Base-by-base conservation (phyloP, 2,329 filamentous ascomycete genomes). In the Thielaviopsis ethacetica region DNA sequence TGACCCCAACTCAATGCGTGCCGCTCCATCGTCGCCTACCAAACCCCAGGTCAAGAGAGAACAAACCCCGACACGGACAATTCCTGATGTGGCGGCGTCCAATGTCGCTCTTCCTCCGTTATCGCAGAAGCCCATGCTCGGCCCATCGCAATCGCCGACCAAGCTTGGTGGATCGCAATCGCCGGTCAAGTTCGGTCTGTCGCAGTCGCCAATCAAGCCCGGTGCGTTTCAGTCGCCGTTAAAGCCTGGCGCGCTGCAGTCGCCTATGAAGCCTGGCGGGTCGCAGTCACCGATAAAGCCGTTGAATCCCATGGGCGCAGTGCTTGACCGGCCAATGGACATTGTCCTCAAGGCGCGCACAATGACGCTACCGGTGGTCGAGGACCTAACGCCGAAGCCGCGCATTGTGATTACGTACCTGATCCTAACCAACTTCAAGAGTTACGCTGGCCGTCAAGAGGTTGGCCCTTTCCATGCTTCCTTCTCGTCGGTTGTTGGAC, bases 401-500 rank as follows among this genome's bases (percentile, higher is more conserved):
- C 86, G 93, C 57, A 91, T 93, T 63, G 91, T 97, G 58, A 91
- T 98, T 64, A 93, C 88, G 19, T 89, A 95, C 68, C 76, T 98
- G 54, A 84, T 95, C 61, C 78, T 98, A 65, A 94, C 82, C 64
- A 98, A 98, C 71, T 98, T 98, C 81, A 98, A 98, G 75, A 97
- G 91, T 74, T 98, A 98, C 69, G 93, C 93, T 17, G 93, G 93
- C 3, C 79, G 87, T 62, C 93, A 98, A 70, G 86, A 95, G 72
- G 93, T 98, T 61, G 93, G 93, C 0, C 93, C 93, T 0, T 98
- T 98, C 70, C 93, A 98, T 69, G 81, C 88, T 1, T 98, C 93
- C 0, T 98, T 98, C 72, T 96, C 93, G 1, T 96, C 93, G 0
- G 93, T 98, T 1, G 93, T 98, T 10, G 94, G 93, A 0, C 93